phyloP scores from a whole-genome alignment of 2,329 filamentous ascomycete genomes.

The Penicillium glabrum region DNA sequence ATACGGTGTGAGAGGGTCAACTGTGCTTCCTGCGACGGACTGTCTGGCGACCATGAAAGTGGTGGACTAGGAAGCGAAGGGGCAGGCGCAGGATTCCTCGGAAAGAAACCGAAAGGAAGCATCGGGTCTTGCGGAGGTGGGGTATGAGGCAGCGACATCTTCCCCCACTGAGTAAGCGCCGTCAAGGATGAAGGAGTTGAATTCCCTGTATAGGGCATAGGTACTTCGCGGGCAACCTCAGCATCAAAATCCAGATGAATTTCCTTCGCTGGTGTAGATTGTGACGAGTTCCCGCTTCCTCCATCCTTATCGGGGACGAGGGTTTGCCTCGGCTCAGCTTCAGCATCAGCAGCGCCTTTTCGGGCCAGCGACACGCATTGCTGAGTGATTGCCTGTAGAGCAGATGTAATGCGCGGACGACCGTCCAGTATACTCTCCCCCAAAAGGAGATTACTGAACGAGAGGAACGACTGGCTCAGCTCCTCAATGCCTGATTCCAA shows the following conservation, averaged over 20 bases:
- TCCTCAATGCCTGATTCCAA: constrained; percentile 24
- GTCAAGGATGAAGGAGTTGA: constrained; percentile 2
- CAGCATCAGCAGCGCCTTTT: constrained; percentile 14
- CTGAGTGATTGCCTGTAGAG: constrained; percentile 23
- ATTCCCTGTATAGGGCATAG: not conserved
- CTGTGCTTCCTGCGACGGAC: constrained; percentile 4
- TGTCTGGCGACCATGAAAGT: constrained; percentile 1
- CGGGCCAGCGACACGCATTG: constrained; percentile 25
- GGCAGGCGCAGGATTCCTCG: constrained; percentile 3
- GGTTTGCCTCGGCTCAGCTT: not conserved
- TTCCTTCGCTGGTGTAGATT: not conserved
- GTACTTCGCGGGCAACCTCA: not conserved
- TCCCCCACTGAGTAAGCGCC: constrained; percentile 9
- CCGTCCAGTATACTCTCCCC: constrained; percentile 15
- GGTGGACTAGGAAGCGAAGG: not conserved
- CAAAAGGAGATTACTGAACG: constrained; percentile 26
- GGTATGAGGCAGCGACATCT: constrained; percentile 12
- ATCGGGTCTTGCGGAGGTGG: constrained; percentile 17
- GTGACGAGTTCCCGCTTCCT: not conserved
- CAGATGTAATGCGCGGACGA: constrained; percentile 18
- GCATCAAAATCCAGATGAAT: constrained; percentile 1
- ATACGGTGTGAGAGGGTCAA: constrained; percentile 22
- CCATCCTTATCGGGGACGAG: not conserved
- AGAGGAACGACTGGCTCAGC: constrained; percentile 26
- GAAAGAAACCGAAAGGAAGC: constrained; percentile 17